These are phyloP conservation scores for Sungouiozyma ichnusensis DNA, from an alignment of 805 yeast species.

Conservation along the genomic window DNA sequence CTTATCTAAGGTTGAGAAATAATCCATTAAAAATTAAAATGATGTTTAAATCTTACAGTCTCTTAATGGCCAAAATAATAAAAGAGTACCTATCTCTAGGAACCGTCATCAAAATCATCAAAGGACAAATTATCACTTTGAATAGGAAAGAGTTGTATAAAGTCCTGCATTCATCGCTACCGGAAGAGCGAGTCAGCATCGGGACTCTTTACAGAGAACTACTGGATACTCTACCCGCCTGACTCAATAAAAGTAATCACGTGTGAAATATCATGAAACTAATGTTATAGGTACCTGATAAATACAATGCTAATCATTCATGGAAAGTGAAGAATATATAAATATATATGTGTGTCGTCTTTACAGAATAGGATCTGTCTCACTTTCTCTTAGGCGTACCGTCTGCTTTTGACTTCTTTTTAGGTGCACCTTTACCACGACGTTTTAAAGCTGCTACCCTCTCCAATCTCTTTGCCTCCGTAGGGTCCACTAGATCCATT, in stretches of 20 bases:
- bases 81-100: conserved; percentile 34
- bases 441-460: conserved; percentile 59
- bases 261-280: no score
- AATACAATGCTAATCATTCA: no score
- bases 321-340: background rate
- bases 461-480: conserved; percentile 57
- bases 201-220: conserved; percentile 9
- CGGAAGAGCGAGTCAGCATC: conserved; percentile 29
- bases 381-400: conserved; percentile 31
- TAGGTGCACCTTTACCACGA: conserved; percentile 85
- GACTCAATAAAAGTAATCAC: no score
- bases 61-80: conserved; percentile 32
- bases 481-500: conserved; percentile 48
- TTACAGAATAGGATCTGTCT: conserved; percentile 22
- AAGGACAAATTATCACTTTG: conserved; percentile 37
- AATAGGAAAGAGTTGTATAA: conserved; percentile 40
- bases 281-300: no score
- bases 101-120: conserved; percentile 32
- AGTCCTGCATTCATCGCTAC: conserved; percentile 43
- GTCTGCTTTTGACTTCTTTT: conserved; percentile 47
- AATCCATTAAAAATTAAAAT: conserved; percentile 35
- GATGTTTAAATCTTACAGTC: conserved; percentile 41
- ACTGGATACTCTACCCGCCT: conserved; percentile 1
- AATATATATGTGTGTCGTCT: background rate
- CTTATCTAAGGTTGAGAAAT: conserved; percentile 27